phyloP scores from a whole-genome alignment of 2,329 filamentous ascomycete species.

The Pseudopyricularia cyperi region DNA sequence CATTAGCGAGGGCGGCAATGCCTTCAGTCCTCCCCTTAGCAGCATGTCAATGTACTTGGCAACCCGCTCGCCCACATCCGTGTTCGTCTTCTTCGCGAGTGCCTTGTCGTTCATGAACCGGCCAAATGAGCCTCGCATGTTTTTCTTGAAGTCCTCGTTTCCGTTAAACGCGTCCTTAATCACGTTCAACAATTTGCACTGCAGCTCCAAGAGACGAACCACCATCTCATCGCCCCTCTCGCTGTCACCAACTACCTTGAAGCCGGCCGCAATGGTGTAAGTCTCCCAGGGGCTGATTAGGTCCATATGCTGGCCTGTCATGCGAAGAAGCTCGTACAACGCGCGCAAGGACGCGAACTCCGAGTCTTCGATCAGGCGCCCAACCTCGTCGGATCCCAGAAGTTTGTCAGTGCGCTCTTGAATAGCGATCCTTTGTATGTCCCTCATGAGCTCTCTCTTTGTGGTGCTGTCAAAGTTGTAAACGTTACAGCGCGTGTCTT shows the following conservation, averaged over 20 bases:
- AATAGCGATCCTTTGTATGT: constrained; percentile 63
- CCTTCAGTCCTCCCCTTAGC: constrained; percentile 76
- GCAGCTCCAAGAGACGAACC: constrained; percentile 65
- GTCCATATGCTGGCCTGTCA: constrained; percentile 56
- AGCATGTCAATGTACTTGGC: constrained; percentile 92
- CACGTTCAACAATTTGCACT: constrained; percentile 64
- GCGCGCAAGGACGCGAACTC: constrained; percentile 59
- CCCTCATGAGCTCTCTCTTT: constrained; percentile 58
- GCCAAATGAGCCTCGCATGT: constrained; percentile 73
- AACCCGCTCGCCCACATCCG: constrained; percentile 96
- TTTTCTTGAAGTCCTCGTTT: constrained; percentile 65
- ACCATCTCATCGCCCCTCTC: constrained; percentile 78
- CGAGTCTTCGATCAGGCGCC: constrained; percentile 58
- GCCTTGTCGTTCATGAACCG: constrained; percentile 83
- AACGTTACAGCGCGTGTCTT: constrained; percentile 63
- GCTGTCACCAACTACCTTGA: constrained; percentile 67
- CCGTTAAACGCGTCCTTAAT: constrained; percentile 65
- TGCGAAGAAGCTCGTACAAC: constrained; percentile 64
- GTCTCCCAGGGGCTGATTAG: constrained; percentile 62
- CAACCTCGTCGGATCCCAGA: constrained; percentile 52
- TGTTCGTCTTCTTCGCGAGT: constrained; percentile 69
- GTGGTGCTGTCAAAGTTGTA: constrained; percentile 78
- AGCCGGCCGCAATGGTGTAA: constrained; percentile 67
- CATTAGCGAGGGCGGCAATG: constrained; percentile 56
- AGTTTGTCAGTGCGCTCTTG: constrained; percentile 52